Conservation (phyloP, 352 stramenopile species). For the Pythium brassicae region DNA sequence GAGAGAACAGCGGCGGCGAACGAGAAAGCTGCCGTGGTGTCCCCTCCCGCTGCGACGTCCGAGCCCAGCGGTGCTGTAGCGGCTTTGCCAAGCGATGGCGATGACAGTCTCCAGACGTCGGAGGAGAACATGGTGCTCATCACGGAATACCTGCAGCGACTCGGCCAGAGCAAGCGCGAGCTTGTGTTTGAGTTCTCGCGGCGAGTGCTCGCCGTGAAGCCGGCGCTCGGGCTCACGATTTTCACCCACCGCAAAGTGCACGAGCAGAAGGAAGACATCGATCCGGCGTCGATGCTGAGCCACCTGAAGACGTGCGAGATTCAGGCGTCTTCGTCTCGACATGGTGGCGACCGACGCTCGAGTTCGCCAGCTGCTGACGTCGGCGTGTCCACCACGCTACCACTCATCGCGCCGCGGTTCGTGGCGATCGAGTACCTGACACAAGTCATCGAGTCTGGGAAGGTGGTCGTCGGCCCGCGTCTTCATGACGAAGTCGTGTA, state of each 20-base stretch:
- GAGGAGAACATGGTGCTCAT: constrained; percentile 59
- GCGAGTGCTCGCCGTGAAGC: constrained; percentile 51
- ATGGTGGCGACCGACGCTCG: background rate
- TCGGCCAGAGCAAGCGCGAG: constrained; percentile 59
- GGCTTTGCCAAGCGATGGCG: background rate
- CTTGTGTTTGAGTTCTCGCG: constrained; percentile 83
- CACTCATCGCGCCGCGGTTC: constrained; percentile 56
- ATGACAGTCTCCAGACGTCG: constrained; percentile 24
- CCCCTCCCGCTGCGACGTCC: constrained; percentile 2
- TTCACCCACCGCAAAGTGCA: constrained; percentile 68
- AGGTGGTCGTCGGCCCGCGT: constrained; percentile 25
- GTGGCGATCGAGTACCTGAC: constrained; percentile 79
- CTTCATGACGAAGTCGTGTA: constrained; percentile 82
- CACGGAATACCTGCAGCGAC: constrained; percentile 54
- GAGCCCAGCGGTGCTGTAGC: background rate
- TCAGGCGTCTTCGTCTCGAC: background rate
- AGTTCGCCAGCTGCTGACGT: background rate
- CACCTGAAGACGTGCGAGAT: constrained; percentile 68
- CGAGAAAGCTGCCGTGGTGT: constrained; percentile 1
- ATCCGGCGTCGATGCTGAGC: constrained; percentile 49
- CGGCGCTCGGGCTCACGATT: constrained; percentile 60
- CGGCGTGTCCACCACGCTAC: constrained; percentile 19
- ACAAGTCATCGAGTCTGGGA: constrained; percentile 53
- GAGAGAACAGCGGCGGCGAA: constrained; percentile 45
- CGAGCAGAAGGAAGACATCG: constrained; percentile 49